phyloP scores from a whole-genome alignment of 2,329 filamentous ascomycete genomes.

The Colletotrichum cereale region DNA sequence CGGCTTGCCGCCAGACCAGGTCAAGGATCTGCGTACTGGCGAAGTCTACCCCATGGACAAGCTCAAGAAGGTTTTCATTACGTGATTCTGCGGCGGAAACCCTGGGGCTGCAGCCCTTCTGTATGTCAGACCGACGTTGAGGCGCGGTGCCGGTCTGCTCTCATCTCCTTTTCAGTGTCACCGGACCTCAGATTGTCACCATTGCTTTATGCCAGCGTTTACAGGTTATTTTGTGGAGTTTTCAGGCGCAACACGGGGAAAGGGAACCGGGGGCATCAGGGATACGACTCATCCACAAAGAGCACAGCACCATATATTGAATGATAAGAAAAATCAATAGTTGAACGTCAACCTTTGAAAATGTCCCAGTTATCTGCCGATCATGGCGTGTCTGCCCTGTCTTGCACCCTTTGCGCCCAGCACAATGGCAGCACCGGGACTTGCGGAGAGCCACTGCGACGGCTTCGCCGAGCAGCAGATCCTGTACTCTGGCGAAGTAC shows the following conservation, averaged over 20 bases:
- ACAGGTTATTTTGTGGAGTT: neutral
- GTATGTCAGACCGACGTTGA: neutral
- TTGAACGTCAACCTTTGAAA: neutral
- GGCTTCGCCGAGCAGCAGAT: neutral
- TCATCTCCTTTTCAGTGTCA: neutral
- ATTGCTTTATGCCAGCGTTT: neutral
- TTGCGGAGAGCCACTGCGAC: neutral
- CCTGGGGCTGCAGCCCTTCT: neutral
- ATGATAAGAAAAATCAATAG: neutral
- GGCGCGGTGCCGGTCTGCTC: too few relatives aligned
- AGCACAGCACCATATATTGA: neutral
- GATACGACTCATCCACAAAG: neutral
- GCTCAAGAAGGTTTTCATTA: constrained; percentile 92
- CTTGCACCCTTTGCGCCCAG: neutral
- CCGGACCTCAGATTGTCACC: neutral
- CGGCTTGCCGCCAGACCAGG: constrained; percentile 72
- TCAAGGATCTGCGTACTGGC: constrained; percentile 85
- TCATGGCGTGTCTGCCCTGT: neutral
- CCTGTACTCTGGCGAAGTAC: neutral
- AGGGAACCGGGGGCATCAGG: neutral
- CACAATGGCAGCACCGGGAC: neutral
- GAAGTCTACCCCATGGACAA: constrained; percentile 72
- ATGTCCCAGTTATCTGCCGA: too few relatives aligned
- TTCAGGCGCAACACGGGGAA: neutral
- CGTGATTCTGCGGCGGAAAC: constrained; percentile 58